phyloP scores from a whole-genome alignment of 2,329 filamentous ascomycete genomes.

The Cryphonectria nitschkei region DNA sequence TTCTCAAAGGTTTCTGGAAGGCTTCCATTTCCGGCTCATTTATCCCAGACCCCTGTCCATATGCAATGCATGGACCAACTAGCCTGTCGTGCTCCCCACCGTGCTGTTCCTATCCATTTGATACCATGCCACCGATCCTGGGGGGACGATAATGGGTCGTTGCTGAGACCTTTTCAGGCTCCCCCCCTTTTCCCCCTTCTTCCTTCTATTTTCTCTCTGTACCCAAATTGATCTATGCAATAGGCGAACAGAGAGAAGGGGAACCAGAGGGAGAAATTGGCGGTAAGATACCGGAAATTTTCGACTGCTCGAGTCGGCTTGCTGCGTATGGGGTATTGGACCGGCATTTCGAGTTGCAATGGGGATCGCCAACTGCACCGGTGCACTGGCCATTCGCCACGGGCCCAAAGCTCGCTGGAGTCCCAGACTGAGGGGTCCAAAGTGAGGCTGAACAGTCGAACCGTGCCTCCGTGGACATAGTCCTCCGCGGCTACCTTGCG shows the following conservation, averaged over 20 bases:
- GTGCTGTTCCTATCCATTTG: slow-evolving; percentile 23
- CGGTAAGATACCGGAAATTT: slow-evolving; percentile 9
- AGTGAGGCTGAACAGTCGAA: slow-evolving; percentile 21
- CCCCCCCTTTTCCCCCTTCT: slow-evolving; percentile 16
- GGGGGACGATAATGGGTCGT: slow-evolving; percentile 22
- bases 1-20: slow-evolving; percentile 29
- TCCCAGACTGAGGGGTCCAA: slow-evolving; percentile 1
- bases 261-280: not conserved
- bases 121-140: slow-evolving; percentile 19
- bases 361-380: not conserved
- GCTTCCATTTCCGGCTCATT: slow-evolving; percentile 23
- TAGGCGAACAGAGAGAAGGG: not conserved
- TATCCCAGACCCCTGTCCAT: slow-evolving; percentile 21
- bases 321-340: not conserved
- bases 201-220: not conserved
- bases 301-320: not conserved
- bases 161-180: slow-evolving; percentile 10
- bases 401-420: not conserved
- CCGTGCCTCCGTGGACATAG: slow-evolving; percentile 6
- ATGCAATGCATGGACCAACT: slow-evolving; percentile 25
- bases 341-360: not conserved
- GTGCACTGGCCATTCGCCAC: slow-evolving; percentile 11
- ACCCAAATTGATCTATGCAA: not conserved
- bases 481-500: slow-evolving; percentile 2
- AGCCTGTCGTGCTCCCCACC: slow-evolving; percentile 25